These are phyloP conservation scores for Persicaria maculosa DNA, from an alignment of 148 eudicot genomes.

Conservation along the genomic window DNA sequence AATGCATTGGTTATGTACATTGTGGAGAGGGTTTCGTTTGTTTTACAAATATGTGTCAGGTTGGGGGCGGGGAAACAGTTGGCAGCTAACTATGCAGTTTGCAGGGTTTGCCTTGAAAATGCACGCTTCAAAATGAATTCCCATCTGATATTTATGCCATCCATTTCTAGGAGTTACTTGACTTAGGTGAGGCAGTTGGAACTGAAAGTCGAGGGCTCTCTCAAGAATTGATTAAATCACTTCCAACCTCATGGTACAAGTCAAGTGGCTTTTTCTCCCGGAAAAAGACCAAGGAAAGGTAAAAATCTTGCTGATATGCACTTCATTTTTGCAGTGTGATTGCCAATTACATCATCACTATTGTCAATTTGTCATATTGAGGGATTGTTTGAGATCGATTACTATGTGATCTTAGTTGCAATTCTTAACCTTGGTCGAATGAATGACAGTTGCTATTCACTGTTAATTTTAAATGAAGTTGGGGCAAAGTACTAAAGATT, in stretches of 20 bases:
- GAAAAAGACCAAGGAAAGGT: slow-evolving; percentile 58
- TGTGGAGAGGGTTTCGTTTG: not conserved
- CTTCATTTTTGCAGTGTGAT: not conserved
- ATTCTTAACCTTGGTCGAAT: not conserved
- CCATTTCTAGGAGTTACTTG: slow-evolving; percentile 57
- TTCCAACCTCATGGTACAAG: slow-evolving; percentile 63
- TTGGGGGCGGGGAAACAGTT: not conserved
- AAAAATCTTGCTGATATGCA: slow-evolving; percentile 6
- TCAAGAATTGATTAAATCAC: slow-evolving; percentile 51
- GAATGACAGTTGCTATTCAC: not conserved
- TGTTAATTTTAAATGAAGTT: not conserved
- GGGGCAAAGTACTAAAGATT: not conserved
- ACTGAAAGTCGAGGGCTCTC: slow-evolving; percentile 68
- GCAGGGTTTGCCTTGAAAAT: not conserved
- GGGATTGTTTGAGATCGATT: not conserved
- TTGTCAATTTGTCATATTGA: not conserved
- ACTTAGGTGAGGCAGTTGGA: slow-evolving; percentile 69
- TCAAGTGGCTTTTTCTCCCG: slow-evolving; percentile 67
- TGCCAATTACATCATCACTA: not conserved
- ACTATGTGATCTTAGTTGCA: slow-evolving; percentile 1
- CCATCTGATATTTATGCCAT: not conserved
- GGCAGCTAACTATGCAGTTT: not conserved
- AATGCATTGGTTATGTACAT: not conserved
- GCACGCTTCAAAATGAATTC: not conserved
- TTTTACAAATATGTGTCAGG: not conserved